phyloP scores from a whole-genome alignment of 225 moss, liverwort and hornwort genomes.

The Marchantia paleacea region DNA sequence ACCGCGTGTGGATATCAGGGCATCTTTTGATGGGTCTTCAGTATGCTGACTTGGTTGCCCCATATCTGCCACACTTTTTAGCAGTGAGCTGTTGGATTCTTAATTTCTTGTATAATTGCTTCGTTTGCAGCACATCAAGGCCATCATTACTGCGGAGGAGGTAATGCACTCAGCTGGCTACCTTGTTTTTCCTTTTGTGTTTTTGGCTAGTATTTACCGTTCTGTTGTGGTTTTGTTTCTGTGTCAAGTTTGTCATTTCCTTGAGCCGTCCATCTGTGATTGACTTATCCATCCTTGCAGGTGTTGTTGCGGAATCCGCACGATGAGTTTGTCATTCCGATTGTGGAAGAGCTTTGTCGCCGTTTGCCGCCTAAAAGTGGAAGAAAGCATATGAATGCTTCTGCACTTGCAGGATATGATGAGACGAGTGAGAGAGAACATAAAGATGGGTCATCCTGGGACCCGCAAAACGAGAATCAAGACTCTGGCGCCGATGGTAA shows the following conservation, averaged over 20 bases:
- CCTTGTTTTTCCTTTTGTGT: not conserved
- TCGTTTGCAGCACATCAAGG: constrained; percentile 83
- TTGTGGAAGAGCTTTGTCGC: constrained; percentile 83
- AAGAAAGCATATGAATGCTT: constrained; percentile 34
- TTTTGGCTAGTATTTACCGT: not conserved
- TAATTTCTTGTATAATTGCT: too few relatives aligned
- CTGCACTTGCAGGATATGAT: constrained; percentile 33
- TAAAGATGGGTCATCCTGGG: constrained; percentile 50
- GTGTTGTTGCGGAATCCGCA: constrained; percentile 86
- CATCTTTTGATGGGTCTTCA: not conserved
- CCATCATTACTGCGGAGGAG: constrained; percentile 98
- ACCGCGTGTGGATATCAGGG: not conserved
- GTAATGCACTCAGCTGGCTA: constrained; percentile 37
- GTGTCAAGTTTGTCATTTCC: not conserved
- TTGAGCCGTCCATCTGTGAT: not conserved
- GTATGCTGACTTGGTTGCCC: not conserved
- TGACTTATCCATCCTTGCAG: constrained; percentile 43
- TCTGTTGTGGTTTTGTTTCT: not conserved
- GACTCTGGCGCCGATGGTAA: constrained; percentile 70
- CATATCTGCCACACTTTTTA: not conserved
- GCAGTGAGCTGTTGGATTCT: not conserved
- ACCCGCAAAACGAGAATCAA: constrained; percentile 58
- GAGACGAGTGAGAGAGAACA: constrained; percentile 24
- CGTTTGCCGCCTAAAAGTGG: constrained; percentile 56
- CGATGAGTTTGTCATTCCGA: constrained; percentile 80